Conservation (phyloP, 163 green algal genomes). For the Picocystis sp. region DNA sequence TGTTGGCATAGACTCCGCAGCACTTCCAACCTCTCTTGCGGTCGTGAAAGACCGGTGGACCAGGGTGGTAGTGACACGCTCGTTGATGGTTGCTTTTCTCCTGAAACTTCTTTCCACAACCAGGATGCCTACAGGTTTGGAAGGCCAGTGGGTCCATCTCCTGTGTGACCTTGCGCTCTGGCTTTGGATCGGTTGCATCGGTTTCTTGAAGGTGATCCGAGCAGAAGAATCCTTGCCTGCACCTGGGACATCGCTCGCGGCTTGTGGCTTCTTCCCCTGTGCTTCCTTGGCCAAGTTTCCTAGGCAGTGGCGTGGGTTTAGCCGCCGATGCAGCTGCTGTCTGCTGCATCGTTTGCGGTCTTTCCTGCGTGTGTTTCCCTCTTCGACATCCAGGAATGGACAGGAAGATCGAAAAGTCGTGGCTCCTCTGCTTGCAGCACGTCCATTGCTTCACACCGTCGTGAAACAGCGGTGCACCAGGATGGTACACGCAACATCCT, state of each 20-base stretch:
- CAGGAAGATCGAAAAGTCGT: conserved; percentile 26
- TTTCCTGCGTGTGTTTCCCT: conserved; percentile 14
- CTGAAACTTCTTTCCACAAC: conserved; percentile 21
- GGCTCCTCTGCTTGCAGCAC: conserved; percentile 16
- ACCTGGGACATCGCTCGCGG: conserved; percentile 4
- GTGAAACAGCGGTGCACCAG: conserved; percentile 21
- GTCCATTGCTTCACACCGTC: conserved; percentile 25
- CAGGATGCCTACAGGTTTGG: conserved; percentile 18
- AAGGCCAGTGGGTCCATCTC: conserved; percentile 7
- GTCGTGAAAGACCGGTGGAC: conserved; percentile 27
- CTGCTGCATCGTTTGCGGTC: conserved; percentile 1
- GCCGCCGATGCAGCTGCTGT: background rate
- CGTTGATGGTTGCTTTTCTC: conserved; percentile 19
- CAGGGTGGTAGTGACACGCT: conserved; percentile 21
- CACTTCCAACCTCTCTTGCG: conserved; percentile 23
- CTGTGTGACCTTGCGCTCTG: background rate
- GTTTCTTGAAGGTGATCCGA: conserved; percentile 10
- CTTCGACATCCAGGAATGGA: conserved; percentile 13
- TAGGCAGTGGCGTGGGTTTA: background rate
- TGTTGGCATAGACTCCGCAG: conserved; percentile 21
- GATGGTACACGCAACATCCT: conserved; percentile 14
- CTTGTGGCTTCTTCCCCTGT: background rate
- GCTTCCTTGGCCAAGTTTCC: conserved; percentile 2
- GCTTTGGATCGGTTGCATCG: background rate
- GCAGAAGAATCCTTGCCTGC: conserved; percentile 21